These are phyloP conservation scores for Helicocarpus griseus DNA, from an alignment of 2,329 filamentous ascomycete genomes.

Conservation along the genomic window DNA sequence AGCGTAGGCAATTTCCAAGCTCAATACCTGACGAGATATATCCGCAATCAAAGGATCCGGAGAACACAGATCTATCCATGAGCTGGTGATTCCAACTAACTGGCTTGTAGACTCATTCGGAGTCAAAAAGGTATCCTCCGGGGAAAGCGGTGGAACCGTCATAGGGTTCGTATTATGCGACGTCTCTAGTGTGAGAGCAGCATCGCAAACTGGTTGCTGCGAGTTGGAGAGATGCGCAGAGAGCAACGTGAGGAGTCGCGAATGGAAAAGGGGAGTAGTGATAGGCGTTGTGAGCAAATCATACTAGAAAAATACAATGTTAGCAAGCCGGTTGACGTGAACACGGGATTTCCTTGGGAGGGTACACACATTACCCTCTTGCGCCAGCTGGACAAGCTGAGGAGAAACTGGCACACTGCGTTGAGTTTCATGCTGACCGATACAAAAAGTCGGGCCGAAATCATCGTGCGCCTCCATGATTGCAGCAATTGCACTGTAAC, in stretches of 20 bases:
- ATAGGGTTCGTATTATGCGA: slow-evolving; percentile 32
- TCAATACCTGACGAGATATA: slow-evolving; percentile 80
- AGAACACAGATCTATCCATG: slow-evolving; percentile 87
- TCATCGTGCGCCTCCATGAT: slow-evolving; percentile 14
- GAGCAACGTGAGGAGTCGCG: slow-evolving; percentile 45
- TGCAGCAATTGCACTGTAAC: not conserved
- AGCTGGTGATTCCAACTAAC: slow-evolving; percentile 68
- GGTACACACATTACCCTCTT: slow-evolving; percentile 44
- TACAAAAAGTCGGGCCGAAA: slow-evolving; percentile 42
- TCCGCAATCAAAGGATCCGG: slow-evolving; percentile 72
- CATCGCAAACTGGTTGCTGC: slow-evolving; percentile 26
- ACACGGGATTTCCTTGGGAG: not conserved
- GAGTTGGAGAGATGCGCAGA: slow-evolving; percentile 41
- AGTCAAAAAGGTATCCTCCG: slow-evolving; percentile 52
- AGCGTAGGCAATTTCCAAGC: slow-evolving; percentile 86
- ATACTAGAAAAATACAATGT: slow-evolving; percentile 39
- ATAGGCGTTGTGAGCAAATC: slow-evolving; percentile 56
- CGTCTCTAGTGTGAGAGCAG: slow-evolving; percentile 29
- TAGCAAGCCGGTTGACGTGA: slow-evolving; percentile 5
- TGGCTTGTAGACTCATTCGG: slow-evolving; percentile 74
- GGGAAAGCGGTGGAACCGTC: slow-evolving; percentile 31
- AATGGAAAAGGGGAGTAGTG: slow-evolving; percentile 51
- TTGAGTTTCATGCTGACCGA: slow-evolving; percentile 53
- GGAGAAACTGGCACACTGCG: slow-evolving; percentile 40
- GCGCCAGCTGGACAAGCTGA: slow-evolving; percentile 44